Evolutionary conservation across 78 protist species (phyloP).

Genomic region (Chrysochromulina parva): DNA sequence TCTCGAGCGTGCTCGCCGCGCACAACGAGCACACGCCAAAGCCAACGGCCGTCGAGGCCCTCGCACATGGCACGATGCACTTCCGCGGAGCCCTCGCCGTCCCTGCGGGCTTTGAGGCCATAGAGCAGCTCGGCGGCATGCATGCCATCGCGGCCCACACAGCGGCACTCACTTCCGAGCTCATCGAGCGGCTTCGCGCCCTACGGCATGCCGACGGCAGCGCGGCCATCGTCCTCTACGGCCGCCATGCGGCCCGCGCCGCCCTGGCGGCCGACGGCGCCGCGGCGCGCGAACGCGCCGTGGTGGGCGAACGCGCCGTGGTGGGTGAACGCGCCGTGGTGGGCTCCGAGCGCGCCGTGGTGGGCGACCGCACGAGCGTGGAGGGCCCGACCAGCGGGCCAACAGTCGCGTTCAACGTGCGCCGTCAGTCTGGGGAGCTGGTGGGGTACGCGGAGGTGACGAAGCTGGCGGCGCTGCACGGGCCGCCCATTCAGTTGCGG

Average conservation of each 20-base stretch:
- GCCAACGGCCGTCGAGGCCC: background rate
- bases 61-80: slow-evolving; percentile 57
- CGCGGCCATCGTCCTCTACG: slow-evolving; percentile 45
- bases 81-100: background rate
- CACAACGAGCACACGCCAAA: slow-evolving; percentile 13
- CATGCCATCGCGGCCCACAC: slow-evolving; percentile 46
- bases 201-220: slow-evolving; percentile 43
- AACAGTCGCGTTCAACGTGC: slow-evolving; percentile 69
- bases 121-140: slow-evolving; percentile 1
- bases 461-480: slow-evolving; percentile 50
- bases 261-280: too few relatives aligned
- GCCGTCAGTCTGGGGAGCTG: slow-evolving; percentile 39
- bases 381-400: background rate
- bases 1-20: slow-evolving; percentile 54
- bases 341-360: too few relatives aligned
- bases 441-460: slow-evolving; percentile 65
- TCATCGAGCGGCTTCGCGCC: background rate
- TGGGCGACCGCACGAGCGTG: too few relatives aligned
- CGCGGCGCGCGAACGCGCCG: background rate
- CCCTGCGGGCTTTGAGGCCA: background rate
- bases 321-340: too few relatives aligned
- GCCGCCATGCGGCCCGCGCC: background rate
- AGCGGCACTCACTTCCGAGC: slow-evolving; percentile 35
- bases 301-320: too few relatives aligned
- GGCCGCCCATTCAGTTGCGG: slow-evolving; percentile 53